Conservation (phyloP, 2,329 filamentous ascomycete species). For the Arthrocladium fulminans region DNA sequence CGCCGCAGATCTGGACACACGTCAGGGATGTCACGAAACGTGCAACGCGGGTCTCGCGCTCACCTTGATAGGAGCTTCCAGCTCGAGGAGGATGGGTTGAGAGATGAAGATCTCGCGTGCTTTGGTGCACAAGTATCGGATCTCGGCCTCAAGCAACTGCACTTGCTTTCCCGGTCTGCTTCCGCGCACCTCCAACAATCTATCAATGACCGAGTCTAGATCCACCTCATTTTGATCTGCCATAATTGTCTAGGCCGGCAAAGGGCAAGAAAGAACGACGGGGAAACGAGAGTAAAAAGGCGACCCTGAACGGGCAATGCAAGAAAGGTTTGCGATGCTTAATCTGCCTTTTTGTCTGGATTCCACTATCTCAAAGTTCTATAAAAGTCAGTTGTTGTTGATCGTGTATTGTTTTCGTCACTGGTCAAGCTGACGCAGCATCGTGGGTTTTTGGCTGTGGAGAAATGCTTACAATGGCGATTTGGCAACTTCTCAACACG, state of each 20-base stretch:
- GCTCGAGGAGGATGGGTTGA: constrained; percentile 92
- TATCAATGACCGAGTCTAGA: constrained; percentile 98
- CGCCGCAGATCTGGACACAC: constrained; percentile 78
- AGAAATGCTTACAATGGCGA: constrained; percentile 8
- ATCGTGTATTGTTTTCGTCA: background rate
- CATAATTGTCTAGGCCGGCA: constrained; percentile 43
- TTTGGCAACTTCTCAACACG: background rate
- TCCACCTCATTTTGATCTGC: constrained; percentile 83
- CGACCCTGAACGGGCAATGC: constrained; percentile 20
- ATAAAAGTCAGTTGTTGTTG: background rate
- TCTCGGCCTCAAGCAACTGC: constrained; percentile 90
- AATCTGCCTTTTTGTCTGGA: background rate
- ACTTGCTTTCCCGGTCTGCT: constrained; percentile 98
- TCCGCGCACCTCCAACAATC: constrained; percentile 92
- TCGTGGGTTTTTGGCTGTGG: background rate
- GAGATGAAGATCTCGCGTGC: constrained; percentile 99
- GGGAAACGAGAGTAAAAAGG: constrained; percentile 12
- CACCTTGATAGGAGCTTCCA: constrained; percentile 99
- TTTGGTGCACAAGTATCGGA: constrained; percentile 95
- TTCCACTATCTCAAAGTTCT: constrained; percentile 4
- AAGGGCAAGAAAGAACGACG: constrained; percentile 15
- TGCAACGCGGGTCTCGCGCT: constrained; percentile 21
- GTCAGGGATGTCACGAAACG: constrained; percentile 3
- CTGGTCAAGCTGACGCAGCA: background rate
- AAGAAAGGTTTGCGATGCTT: constrained; percentile 1